Conservation (phyloP, 2,329 filamentous ascomycete species). For the Rutstroemia sp. region DNA sequence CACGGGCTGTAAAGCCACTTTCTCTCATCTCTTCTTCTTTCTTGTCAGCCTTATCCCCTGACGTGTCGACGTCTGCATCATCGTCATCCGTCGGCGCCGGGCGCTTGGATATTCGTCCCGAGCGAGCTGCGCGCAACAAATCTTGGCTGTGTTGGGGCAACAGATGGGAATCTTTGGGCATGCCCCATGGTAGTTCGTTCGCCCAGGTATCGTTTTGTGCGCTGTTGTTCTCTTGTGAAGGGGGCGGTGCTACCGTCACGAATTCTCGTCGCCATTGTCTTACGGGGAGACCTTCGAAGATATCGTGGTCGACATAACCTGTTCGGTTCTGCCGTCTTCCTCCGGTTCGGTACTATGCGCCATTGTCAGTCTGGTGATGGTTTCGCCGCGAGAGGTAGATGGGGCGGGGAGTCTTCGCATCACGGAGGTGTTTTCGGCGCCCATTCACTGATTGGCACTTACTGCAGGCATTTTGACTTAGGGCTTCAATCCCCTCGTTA, state of each 20-base stretch:
- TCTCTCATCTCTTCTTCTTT: slow-evolving; percentile 44
- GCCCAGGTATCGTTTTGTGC: slow-evolving; percentile 62
- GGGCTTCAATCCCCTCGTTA: too few relatives aligned
- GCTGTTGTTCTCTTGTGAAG: slow-evolving; percentile 52
- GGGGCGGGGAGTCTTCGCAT: not conserved
- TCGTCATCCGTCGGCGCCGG: slow-evolving; percentile 55
- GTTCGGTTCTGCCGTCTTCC: slow-evolving; percentile 27
- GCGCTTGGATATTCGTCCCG: slow-evolving; percentile 68
- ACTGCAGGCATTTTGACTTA: slow-evolving; percentile 3
- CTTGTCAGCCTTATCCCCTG: slow-evolving; percentile 48
- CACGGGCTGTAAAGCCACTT: slow-evolving; percentile 47
- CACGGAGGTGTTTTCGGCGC: not conserved
- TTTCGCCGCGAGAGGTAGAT: not conserved
- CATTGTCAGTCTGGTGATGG: not conserved
- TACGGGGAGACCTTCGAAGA: slow-evolving; percentile 56
- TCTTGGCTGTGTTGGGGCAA: slow-evolving; percentile 75
- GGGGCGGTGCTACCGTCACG: slow-evolving; percentile 60
- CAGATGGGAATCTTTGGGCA: slow-evolving; percentile 80
- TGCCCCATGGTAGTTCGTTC: slow-evolving; percentile 65
- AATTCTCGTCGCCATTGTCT: slow-evolving; percentile 78
- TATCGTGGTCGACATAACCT: slow-evolving; percentile 47
- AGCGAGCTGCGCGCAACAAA: slow-evolving; percentile 72
- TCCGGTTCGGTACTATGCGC: slow-evolving; percentile 23
- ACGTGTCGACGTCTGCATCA: slow-evolving; percentile 43
- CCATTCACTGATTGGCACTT: not conserved